These are phyloP conservation scores for Jimgerdemannia lactiflua DNA, from an alignment of 192 early-diverging fungal genomes.

Conservation along the genomic window DNA sequence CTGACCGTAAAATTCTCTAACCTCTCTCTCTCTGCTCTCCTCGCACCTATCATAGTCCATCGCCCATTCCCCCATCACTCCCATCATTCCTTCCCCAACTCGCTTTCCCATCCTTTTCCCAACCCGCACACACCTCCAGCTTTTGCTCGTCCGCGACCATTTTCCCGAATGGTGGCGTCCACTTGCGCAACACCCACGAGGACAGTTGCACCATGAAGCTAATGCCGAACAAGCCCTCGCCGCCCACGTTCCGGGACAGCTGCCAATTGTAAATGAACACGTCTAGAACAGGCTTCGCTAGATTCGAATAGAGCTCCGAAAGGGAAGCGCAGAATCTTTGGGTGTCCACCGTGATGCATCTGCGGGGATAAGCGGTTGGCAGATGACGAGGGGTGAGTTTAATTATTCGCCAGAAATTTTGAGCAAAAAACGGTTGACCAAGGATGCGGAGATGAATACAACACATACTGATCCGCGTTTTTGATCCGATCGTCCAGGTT, in stretches of 20 bases:
- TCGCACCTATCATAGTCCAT: too few species aligned
- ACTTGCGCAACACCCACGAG: constrained; percentile 69
- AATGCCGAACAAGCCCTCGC: constrained; percentile 79
- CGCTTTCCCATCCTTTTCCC: not conserved
- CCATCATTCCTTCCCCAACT: not conserved
- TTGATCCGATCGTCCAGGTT: constrained; percentile 93
- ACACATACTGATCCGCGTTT: constrained; percentile 79
- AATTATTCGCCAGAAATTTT: too few species aligned
- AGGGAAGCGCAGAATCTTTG: constrained; percentile 87
- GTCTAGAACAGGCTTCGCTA: constrained; percentile 95
- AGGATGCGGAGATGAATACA: not conserved
- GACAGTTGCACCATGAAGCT: constrained; percentile 78
- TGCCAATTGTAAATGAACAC: constrained; percentile 91
- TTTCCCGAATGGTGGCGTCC: constrained; percentile 96
- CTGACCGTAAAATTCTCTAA: too few species aligned
- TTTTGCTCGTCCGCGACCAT: constrained; percentile 91
- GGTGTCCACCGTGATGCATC: constrained; percentile 83
- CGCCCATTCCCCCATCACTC: too few species aligned
- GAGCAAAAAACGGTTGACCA: not conserved
- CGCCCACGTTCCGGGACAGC: constrained; percentile 81
- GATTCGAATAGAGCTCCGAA: constrained; percentile 88
- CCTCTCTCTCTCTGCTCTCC: too few species aligned
- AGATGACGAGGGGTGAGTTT: constrained; percentile 17
- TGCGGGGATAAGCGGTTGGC: constrained; percentile 10
- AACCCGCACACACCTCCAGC: constrained; percentile 46